These are phyloP conservation scores for Aspergillus cavernicola DNA, from an alignment of 495 filamentous ascomycete genomes.

Conservation along the genomic window DNA sequence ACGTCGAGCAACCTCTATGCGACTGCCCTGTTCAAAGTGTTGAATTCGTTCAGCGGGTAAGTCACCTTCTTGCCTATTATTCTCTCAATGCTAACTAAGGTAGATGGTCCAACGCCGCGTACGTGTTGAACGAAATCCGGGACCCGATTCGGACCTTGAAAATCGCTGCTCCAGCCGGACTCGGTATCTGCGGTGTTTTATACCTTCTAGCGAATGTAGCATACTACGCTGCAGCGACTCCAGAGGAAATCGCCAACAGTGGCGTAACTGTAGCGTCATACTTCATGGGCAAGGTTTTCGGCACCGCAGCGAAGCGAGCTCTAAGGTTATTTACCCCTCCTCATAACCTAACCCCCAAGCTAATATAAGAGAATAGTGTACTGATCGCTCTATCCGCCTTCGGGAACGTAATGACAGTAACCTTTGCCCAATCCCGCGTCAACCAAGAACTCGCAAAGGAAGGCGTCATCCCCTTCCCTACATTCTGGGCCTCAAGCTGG, in stretches of 20 bases:
- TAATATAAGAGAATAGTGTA: constrained; percentile 26
- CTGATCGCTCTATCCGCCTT: constrained; percentile 60
- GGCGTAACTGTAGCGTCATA: constrained; percentile 27
- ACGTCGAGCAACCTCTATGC: constrained; percentile 28
- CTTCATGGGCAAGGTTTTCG: constrained; percentile 29
- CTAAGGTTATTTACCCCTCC: not conserved
- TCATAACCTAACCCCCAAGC: not conserved
- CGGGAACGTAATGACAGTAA: constrained; percentile 62
- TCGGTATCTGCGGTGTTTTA: constrained; percentile 54
- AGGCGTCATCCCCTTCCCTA: constrained; percentile 63
- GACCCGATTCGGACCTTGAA: constrained; percentile 62
- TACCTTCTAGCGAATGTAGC: constrained; percentile 67
- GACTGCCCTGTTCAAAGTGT: constrained; percentile 25
- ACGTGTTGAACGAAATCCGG: constrained; percentile 69
- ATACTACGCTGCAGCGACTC: constrained; percentile 40
- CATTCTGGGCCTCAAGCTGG: constrained; percentile 55
- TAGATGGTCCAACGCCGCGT: constrained; percentile 25
- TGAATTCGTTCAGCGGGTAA: constrained; percentile 29
- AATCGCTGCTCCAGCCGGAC: constrained; percentile 54
- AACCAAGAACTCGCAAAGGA: constrained; percentile 65
- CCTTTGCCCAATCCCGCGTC: constrained; percentile 48
- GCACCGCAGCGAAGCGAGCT: constrained; percentile 15
- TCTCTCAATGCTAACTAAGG: not conserved
- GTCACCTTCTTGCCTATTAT: not conserved
- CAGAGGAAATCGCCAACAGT: constrained; percentile 23